A percentile compares a stretch with the other conserved stretches of the same genome.
Evolutionary conservation across 2,329 filamentous ascomycete species (phyloP).

Genomic region (Metarhizium guizhouense): DNA sequence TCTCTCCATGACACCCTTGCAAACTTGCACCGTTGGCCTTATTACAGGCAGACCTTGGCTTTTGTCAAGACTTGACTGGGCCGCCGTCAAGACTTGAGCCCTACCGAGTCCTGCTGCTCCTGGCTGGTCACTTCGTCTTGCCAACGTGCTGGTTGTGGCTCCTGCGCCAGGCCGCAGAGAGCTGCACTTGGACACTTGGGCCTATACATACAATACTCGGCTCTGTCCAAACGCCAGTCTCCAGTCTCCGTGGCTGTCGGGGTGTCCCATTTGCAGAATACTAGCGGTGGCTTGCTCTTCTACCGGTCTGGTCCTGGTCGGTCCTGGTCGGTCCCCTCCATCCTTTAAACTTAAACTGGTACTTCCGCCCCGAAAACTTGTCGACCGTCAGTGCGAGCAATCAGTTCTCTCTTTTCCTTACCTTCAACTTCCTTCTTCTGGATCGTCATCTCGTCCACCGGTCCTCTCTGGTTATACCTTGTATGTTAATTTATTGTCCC

Average conservation of each 20-base stretch:
- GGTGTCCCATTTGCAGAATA: neutral
- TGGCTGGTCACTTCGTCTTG: too few relatives aligned
- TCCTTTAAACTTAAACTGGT: neutral
- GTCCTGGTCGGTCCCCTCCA: neutral
- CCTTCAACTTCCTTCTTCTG: neutral
- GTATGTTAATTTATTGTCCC: too few relatives aligned
- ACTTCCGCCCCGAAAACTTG: neutral
- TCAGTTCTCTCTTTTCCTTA: neutral
- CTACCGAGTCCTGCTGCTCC: too few relatives aligned
- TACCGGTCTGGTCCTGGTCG: constrained; percentile 3
- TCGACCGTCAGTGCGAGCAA: neutral
- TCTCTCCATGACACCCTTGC: neutral
- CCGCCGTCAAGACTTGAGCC: too few relatives aligned
- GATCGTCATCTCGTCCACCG: neutral
- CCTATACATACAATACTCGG: too few relatives aligned
- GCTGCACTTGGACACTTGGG: too few relatives aligned
- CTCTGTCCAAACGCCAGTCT: neutral
- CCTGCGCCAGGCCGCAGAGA: too few relatives aligned
- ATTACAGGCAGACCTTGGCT: neutral
- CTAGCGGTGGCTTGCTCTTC: constrained; percentile 3
- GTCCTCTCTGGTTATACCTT: neutral
- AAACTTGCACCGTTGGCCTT: neutral
- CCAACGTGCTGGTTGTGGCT: too few relatives aligned
- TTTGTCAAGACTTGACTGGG: neutral
- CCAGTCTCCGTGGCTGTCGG: neutral